Conservation (phyloP, 2,329 filamentous ascomycete species). For the Acrocalymma vagum region DNA sequence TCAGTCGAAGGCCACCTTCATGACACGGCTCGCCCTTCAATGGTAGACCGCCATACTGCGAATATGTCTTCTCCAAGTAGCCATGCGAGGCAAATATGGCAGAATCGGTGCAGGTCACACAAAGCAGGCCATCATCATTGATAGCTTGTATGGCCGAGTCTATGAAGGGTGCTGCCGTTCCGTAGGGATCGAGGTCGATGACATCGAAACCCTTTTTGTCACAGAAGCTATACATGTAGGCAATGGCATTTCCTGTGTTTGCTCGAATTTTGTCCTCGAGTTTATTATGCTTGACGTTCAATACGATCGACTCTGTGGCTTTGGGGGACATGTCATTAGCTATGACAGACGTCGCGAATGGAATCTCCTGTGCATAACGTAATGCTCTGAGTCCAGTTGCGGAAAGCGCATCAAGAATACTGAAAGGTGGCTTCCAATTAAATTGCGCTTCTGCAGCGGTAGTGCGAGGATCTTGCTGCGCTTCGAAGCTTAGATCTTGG, state of each 20-base stretch:
- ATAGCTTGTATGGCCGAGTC: constrained; percentile 89
- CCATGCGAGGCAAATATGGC: constrained; percentile 94
- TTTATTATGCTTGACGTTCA: constrained; percentile 86
- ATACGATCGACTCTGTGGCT: constrained; percentile 80
- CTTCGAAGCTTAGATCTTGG: constrained; percentile 9
- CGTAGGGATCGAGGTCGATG: constrained; percentile 96
- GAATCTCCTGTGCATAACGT: constrained; percentile 90
- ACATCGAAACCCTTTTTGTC: constrained; percentile 77
- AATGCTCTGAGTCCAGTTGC: constrained; percentile 91
- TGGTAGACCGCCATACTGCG: constrained; percentile 90
- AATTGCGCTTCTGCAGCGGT: constrained; percentile 14
- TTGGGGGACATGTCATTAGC: constrained; percentile 87
- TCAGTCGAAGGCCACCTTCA: constrained; percentile 86
- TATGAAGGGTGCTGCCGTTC: constrained; percentile 89
- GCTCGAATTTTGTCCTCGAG: constrained; percentile 75
- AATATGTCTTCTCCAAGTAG: constrained; percentile 92
- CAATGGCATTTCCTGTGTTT: constrained; percentile 82
- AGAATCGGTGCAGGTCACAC: constrained; percentile 95
- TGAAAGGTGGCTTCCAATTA: constrained; percentile 36
- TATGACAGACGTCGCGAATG: constrained; percentile 81
- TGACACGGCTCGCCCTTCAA: constrained; percentile 87
- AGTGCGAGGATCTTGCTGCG: constrained; percentile 2
- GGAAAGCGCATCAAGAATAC: constrained; percentile 93
- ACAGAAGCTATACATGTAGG: constrained; percentile 85
- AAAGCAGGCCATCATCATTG: constrained; percentile 87